These are phyloP conservation scores for Sclerotinia spermophila DNA, from an alignment of 2,329 filamentous ascomycete species.

Conservation along the genomic window DNA sequence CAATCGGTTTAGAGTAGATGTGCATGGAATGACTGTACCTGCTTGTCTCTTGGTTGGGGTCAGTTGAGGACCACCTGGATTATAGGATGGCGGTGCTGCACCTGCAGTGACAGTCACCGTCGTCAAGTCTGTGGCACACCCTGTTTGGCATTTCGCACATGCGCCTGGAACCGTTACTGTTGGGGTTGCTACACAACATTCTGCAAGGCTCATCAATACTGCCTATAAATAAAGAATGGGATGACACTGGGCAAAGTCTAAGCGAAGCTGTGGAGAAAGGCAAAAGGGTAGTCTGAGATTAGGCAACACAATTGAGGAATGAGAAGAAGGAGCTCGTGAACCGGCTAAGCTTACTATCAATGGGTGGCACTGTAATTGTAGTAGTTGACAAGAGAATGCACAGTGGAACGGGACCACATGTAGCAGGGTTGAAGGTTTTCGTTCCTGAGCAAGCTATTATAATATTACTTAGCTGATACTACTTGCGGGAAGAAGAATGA, in stretches of 20 bases:
- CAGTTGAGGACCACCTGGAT: constrained; percentile 6
- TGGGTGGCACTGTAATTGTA: constrained; percentile 40
- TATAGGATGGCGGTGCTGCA: background rate
- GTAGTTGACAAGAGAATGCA: constrained; percentile 29
- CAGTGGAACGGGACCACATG: constrained; percentile 5
- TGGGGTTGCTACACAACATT: constrained; percentile 31
- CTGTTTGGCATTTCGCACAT: constrained; percentile 33
- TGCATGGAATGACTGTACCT: background rate
- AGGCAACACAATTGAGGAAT: background rate
- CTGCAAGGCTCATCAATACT: background rate
- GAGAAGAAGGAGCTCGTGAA: constrained; percentile 30
- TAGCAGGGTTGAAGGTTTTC: background rate
- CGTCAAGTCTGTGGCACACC: constrained; percentile 27
- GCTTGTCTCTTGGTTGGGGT: background rate
- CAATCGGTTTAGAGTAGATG: background rate
- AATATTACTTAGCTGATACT: background rate
- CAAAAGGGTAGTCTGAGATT: background rate
- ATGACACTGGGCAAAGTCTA: background rate
- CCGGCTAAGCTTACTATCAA: background rate
- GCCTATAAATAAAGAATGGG: background rate
- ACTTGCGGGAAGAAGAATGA: background rate
- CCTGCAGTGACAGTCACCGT: constrained; percentile 10
- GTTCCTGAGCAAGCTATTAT: constrained; percentile 15
- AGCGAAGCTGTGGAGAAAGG: background rate
- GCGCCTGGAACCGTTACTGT: constrained; percentile 29